Evolutionary conservation across 2,329 filamentous ascomycete genomes (phyloP).

Genomic region (Coniella vitis): DNA sequence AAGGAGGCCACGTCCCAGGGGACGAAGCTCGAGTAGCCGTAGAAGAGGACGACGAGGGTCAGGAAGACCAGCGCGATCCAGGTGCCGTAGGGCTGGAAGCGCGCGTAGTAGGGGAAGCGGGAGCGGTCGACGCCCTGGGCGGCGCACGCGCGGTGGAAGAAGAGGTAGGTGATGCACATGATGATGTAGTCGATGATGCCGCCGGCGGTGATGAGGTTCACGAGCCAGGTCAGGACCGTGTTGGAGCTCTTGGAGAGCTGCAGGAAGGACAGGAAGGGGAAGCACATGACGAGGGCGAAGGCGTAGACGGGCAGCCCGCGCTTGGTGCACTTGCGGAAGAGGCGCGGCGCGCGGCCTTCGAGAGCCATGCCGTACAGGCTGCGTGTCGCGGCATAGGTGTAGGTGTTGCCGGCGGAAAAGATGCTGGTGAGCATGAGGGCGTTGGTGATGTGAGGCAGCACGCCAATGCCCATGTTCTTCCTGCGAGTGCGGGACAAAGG

Average conservation of each 20-base stretch:
- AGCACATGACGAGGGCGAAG: constrained; percentile 46
- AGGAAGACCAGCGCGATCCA: constrained; percentile 38
- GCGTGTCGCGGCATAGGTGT: constrained; percentile 15
- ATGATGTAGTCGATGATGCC: constrained; percentile 57
- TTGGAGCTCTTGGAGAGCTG: constrained; percentile 10
- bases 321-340: constrained; percentile 52
- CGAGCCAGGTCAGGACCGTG: constrained; percentile 37
- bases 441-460: constrained; percentile 52
- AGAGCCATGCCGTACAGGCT: constrained; percentile 15
- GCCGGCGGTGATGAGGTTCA: constrained; percentile 49
- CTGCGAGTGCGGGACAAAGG: not conserved
- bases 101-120: constrained; percentile 50
- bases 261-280: constrained; percentile 35
- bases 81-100: constrained; percentile 52
- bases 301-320: constrained; percentile 56
- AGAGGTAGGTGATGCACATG: constrained; percentile 18
- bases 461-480: constrained; percentile 42
- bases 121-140: constrained; percentile 29
- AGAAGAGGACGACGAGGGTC: constrained; percentile 38
- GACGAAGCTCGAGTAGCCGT: constrained; percentile 42
- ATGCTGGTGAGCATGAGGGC: constrained; percentile 31
- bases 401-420: constrained; percentile 17
- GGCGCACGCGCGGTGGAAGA: constrained; percentile 14
- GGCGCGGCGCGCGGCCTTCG: constrained; percentile 16
- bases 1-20: constrained; percentile 25